Percentiles rank a stretch among this genome's conserved stretches.
phyloP scores from a whole-genome alignment of 768 basidiomycete genomes.

The Suillus occidentalis region DNA sequence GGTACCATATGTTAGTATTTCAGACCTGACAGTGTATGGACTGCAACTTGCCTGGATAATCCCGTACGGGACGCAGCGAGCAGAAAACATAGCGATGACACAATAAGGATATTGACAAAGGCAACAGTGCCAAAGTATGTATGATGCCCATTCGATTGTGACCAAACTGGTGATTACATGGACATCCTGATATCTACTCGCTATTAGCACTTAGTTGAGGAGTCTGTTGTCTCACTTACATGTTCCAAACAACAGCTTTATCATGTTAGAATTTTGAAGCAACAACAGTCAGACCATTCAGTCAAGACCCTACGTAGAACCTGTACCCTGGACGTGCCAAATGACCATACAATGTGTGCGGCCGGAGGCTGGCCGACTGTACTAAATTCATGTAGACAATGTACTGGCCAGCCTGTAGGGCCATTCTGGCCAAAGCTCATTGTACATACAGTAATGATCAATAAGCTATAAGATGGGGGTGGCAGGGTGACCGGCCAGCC shows the following conservation, averaged over 20 bases:
- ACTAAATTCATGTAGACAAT: too few relatives aligned
- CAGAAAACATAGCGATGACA: neutral
- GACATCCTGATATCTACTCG: neutral
- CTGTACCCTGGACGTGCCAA: too few relatives aligned
- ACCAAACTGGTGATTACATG: neutral
- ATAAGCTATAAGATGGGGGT: too few relatives aligned
- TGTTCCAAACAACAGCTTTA: neutral
- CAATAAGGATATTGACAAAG: neutral
- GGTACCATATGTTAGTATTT: neutral
- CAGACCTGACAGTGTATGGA: neutral
- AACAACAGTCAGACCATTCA: neutral
- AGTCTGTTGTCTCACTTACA: neutral
- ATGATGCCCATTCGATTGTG: neutral
- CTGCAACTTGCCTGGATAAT: neutral
- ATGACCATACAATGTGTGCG: too few relatives aligned
- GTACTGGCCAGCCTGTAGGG: too few relatives aligned
- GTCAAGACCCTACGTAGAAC: too few relatives aligned
- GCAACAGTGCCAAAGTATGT: neutral
- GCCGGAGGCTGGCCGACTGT: too few relatives aligned
- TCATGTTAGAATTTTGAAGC: neutral
- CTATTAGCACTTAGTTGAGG: neutral
- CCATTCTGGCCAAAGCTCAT: too few relatives aligned
- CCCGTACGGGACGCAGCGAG: conserved; percentile 1
- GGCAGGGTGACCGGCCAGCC: too few relatives aligned
- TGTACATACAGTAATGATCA: too few relatives aligned